A percentile compares a stretch with the other conserved stretches of the same genome.
Conservation (phyloP, 306 rosid genomes). For the Vigna unguiculata region DNA sequence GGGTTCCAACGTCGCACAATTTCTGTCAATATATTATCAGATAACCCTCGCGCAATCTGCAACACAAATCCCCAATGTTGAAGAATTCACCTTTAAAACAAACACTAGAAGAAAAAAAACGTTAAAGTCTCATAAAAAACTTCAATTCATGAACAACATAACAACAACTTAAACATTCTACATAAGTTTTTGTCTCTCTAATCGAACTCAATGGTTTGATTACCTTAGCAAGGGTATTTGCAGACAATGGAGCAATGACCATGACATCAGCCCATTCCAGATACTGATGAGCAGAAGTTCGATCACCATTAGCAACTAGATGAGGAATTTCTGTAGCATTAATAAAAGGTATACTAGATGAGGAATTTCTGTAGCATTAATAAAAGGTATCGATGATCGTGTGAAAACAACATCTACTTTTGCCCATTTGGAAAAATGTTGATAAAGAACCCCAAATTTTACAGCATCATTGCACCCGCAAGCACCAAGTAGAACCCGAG, state of each 20-base stretch:
- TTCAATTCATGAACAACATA: too few relatives aligned
- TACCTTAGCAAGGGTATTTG: constrained; percentile 95
- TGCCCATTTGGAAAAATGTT: constrained; percentile 70
- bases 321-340: constrained; percentile 52
- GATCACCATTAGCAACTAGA: neutral
- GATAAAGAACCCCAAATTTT: constrained; percentile 71
- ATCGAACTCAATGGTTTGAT: neutral
- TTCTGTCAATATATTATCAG: constrained; percentile 74
- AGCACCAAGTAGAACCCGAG: constrained; percentile 79
- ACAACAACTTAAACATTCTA: too few relatives aligned
- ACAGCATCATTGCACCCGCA: constrained; percentile 76
- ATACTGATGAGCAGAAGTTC: constrained; percentile 46
- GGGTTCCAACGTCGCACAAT: constrained; percentile 82
- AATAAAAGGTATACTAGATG: constrained; percentile 48
- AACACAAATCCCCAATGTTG: neutral
- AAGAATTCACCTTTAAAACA: too few relatives aligned
- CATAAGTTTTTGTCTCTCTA: too few relatives aligned
- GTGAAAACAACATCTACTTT: constrained; percentile 71
- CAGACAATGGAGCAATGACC: constrained; percentile 90
- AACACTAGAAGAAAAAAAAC: too few relatives aligned
- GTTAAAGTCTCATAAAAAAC: too few relatives aligned
- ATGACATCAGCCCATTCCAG: constrained; percentile 87
- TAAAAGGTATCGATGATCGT: constrained; percentile 61
- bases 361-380: constrained; percentile 56
- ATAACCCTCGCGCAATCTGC: constrained; percentile 79